phyloP scores from a whole-genome alignment of 768 basidiomycete genomes.

The Rhodotorula babjevae region DNA sequence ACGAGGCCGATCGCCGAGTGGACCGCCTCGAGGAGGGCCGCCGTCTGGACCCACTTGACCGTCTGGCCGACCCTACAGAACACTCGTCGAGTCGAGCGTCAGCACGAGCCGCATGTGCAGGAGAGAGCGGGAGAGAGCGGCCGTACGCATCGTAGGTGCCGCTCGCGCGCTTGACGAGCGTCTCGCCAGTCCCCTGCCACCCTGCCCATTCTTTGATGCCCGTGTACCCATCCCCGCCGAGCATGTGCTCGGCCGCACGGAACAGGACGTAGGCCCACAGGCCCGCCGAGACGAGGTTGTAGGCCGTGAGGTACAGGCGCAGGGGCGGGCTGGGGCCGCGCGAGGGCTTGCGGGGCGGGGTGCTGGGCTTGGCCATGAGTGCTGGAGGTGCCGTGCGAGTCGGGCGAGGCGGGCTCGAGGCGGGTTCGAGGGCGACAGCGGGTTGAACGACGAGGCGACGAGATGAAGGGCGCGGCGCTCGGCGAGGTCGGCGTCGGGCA shows the following conservation, averaged over 20 bases:
- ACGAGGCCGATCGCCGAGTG: conserved; percentile 78
- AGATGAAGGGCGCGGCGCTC: too few relatives aligned
- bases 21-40: conserved; percentile 74
- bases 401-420: background rate
- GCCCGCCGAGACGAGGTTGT: conserved; percentile 68
- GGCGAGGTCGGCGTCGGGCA: too few relatives aligned
- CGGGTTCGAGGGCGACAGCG: too few relatives aligned
- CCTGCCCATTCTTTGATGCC: conserved; percentile 11
- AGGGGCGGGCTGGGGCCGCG: background rate
- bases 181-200: conserved; percentile 39
- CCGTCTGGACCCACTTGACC: conserved; percentile 72
- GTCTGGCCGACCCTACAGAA: conserved; percentile 25
- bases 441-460: background rate
- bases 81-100: background rate
- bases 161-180: conserved; percentile 41
- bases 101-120: too few relatives aligned
- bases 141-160: conserved; percentile 18
- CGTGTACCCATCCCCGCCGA: conserved; percentile 45
- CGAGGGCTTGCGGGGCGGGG: background rate
- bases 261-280: conserved; percentile 71
- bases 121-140: background rate
- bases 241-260: conserved; percentile 44
- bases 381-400: background rate
- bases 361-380: background rate
- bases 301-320: conserved; percentile 63